A percentile compares a stretch with the other conserved stretches of the same genome.
These are phyloP conservation scores for Magnusiomyces paraingens DNA, from an alignment of 1,139 yeast species.

Conservation along the genomic window DNA sequence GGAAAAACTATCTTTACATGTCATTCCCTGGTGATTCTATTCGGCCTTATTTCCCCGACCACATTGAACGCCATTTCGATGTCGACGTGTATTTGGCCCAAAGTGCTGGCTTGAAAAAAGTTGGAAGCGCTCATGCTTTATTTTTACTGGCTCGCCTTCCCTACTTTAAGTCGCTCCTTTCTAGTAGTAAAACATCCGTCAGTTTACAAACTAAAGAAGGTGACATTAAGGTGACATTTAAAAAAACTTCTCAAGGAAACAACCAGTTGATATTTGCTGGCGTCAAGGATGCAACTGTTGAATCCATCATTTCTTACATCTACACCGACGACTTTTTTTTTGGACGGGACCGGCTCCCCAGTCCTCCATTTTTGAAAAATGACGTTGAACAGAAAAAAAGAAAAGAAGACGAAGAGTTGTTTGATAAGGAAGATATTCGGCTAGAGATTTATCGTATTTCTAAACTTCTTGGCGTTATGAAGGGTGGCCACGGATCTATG, in stretches of 20 bases:
- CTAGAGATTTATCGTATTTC: background rate
- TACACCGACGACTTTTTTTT: constrained; percentile 5
- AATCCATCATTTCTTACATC: background rate
- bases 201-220: background rate
- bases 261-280: background rate
- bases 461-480: background rate
- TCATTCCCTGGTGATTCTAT: background rate
- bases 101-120: background rate
- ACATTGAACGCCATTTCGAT: constrained; percentile 2
- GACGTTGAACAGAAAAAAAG: background rate
- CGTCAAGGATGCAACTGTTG: background rate
- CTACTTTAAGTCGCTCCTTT: background rate
- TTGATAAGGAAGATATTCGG: constrained; percentile 1
- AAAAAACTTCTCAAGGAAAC: background rate
- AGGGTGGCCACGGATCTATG: background rate
- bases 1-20: background rate
- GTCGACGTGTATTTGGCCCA: background rate
- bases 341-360: background rate
- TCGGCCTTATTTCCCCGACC: background rate
- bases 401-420: background rate
- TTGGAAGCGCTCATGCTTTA: background rate
- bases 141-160: constrained; percentile 3
- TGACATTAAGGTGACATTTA: background rate
- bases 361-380: background rate
- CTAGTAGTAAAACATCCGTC: background rate